A percentile compares a stretch with the other conserved stretches of the same genome.
These are phyloP conservation scores for Neonothopanus nambi DNA, from an alignment of 1,284 basidiomycete genomes.

Conservation along the genomic window DNA sequence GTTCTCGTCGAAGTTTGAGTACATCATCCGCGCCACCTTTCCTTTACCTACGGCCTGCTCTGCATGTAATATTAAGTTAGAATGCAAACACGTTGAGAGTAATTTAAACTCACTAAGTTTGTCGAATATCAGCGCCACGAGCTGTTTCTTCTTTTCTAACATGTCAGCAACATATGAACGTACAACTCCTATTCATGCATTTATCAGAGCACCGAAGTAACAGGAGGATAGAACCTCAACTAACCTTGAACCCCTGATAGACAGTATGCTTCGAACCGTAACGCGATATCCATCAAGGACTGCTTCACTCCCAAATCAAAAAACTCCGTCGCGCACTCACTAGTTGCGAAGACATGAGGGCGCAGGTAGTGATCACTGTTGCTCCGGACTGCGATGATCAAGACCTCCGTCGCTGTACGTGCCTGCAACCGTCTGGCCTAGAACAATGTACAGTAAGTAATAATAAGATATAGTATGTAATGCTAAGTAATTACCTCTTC, in stretches of 20 bases:
- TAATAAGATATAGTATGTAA: background rate
- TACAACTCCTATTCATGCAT: constrained; percentile 3
- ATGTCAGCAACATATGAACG: background rate
- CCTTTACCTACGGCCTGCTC: constrained; percentile 16
- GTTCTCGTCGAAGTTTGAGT: constrained; percentile 23
- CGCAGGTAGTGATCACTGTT: constrained; percentile 1
- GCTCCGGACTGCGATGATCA: constrained; percentile 9
- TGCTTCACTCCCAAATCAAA: constrained; percentile 8
- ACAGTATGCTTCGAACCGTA: constrained; percentile 12
- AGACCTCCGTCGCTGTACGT: constrained; percentile 13
- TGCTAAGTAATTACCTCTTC: background rate
- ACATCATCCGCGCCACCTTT: constrained; percentile 5
- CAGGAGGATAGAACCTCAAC: background rate
- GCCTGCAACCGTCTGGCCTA: constrained; percentile 11
- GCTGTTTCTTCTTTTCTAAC: background rate
- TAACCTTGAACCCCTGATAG: constrained; percentile 14
- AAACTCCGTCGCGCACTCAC: constrained; percentile 13
- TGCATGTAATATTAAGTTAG: background rate
- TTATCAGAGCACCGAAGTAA: constrained; percentile 2
- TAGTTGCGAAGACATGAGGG: constrained; percentile 7
- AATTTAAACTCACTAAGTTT: background rate
- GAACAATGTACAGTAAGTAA: background rate
- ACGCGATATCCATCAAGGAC: constrained; percentile 3
- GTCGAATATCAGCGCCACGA: background rate
- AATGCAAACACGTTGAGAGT: background rate